Evolutionary conservation across 345 rosid genomes (phyloP).

Genomic region (Moringa oleifera): DNA sequence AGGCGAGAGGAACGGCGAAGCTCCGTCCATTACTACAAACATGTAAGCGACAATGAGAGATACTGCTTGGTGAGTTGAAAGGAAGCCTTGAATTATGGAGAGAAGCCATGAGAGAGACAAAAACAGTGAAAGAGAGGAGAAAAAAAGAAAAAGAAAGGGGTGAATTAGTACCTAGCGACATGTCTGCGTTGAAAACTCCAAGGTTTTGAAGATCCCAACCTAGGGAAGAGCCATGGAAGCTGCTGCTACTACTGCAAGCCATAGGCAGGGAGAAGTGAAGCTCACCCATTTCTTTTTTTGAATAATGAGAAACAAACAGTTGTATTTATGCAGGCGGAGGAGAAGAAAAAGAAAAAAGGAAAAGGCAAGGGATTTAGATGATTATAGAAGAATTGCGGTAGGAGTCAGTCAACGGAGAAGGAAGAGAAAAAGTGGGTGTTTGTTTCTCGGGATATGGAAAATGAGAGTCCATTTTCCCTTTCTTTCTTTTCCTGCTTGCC

Average conservation of each 20-base stretch:
- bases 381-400: constrained; percentile 39
- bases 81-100: not conserved
- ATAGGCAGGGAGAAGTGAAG: constrained; percentile 27
- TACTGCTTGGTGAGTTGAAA: not conserved
- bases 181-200: constrained; percentile 77
- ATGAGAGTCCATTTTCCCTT: too few relatives aligned
- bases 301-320: constrained; percentile 10
- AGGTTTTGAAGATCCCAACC: constrained; percentile 83
- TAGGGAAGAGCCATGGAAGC: constrained; percentile 28
- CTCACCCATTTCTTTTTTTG: constrained; percentile 30
- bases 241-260: constrained; percentile 17
- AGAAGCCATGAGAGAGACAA: constrained; percentile 1
- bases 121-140: constrained; percentile 19
- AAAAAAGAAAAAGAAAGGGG: constrained; percentile 10
- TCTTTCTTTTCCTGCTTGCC: too few relatives aligned
- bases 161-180: constrained; percentile 44
- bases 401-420: constrained; percentile 59
- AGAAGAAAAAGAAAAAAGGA: constrained; percentile 16
- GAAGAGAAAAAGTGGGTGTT: constrained; percentile 9
- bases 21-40: constrained; percentile 42
- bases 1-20: constrained; percentile 34
- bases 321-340: constrained; percentile 29
- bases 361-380: constrained; percentile 17
- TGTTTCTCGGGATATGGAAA: constrained; percentile 46
- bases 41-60: constrained; percentile 8